Evolutionary conservation across 2,329 filamentous ascomycete genomes (phyloP).

Genomic region (Tolypocladium ophioglossoides): DNA sequence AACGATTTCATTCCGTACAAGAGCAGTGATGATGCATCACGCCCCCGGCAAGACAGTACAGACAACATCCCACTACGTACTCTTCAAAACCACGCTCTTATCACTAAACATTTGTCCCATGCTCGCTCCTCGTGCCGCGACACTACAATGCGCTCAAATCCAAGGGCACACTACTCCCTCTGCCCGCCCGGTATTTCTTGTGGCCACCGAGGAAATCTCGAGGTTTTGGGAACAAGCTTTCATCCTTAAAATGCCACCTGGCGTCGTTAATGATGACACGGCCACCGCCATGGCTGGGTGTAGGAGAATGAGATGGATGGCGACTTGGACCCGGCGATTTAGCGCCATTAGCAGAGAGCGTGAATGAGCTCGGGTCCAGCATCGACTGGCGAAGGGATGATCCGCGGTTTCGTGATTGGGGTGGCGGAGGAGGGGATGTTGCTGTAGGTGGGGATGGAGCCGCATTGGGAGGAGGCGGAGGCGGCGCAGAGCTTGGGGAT

Average conservation of each 20-base stretch:
- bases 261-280: conserved; percentile 60
- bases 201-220: conserved; percentile 64
- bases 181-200: conserved; percentile 78
- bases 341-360: conserved; percentile 53
- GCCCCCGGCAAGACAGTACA: neutral
- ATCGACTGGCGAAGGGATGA: conserved; percentile 47
- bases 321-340: conserved; percentile 37
- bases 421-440: conserved; percentile 28
- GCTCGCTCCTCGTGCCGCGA: neutral
- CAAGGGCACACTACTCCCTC: conserved; percentile 87
- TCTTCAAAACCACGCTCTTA: neutral
- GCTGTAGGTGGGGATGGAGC: conserved; percentile 19
- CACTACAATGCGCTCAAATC: conserved; percentile 49
- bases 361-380: conserved; percentile 69
- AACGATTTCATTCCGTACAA: neutral
- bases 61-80: neutral
- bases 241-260: conserved; percentile 80
- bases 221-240: conserved; percentile 73
- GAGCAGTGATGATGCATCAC: neutral
- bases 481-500: conserved; percentile 23
- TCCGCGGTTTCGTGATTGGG: conserved; percentile 27
- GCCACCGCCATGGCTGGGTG: conserved; percentile 15
- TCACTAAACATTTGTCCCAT: neutral
- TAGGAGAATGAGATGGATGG: conserved; percentile 16
- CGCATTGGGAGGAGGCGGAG: conserved; percentile 16